A percentile compares a stretch with the other conserved stretches of the same genome.
Conservation (phyloP, 805 yeast genomes). For the Alloascoidea hylecoeti region DNA sequence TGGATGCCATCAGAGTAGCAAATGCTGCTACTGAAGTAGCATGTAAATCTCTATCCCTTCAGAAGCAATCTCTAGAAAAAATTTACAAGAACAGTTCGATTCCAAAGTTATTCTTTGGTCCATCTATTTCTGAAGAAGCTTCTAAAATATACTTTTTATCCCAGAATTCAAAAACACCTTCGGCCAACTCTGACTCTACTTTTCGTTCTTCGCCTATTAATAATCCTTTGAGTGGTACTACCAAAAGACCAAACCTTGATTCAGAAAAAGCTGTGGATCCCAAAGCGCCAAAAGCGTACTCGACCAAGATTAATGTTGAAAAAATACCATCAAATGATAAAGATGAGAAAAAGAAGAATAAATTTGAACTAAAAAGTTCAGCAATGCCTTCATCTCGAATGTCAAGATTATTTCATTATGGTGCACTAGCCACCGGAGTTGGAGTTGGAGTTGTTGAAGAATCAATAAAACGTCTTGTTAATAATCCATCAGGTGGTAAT, state of each 20-base stretch:
- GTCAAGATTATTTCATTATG: constrained; percentile 87
- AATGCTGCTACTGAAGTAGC: background rate
- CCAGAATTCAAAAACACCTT: background rate
- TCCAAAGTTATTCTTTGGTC: background rate
- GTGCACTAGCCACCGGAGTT: constrained; percentile 82
- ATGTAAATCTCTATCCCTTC: background rate
- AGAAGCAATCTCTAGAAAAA: background rate
- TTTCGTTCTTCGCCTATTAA: background rate
- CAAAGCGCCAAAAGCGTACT: background rate
- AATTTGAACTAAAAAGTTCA: constrained; percentile 33
- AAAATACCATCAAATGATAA: too few relatives aligned
- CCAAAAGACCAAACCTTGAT: background rate
- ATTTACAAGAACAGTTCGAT: background rate
- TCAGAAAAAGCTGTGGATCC: background rate
- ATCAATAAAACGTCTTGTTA: constrained; percentile 52
- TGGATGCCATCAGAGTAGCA: background rate
- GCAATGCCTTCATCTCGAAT: constrained; percentile 83
- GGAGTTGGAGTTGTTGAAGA: constrained; percentile 76
- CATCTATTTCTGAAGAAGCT: background rate
- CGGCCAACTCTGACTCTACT: background rate
- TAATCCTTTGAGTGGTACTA: background rate
- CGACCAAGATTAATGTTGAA: too few relatives aligned
- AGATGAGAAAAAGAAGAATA: background rate
- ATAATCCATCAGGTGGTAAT: constrained; percentile 19
- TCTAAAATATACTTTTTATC: background rate